Percentiles rank a stretch among this genome's conserved stretches.
Evolutionary conservation across 441 rosid genomes (phyloP).

Genomic region (Populus hybrid): DNA sequence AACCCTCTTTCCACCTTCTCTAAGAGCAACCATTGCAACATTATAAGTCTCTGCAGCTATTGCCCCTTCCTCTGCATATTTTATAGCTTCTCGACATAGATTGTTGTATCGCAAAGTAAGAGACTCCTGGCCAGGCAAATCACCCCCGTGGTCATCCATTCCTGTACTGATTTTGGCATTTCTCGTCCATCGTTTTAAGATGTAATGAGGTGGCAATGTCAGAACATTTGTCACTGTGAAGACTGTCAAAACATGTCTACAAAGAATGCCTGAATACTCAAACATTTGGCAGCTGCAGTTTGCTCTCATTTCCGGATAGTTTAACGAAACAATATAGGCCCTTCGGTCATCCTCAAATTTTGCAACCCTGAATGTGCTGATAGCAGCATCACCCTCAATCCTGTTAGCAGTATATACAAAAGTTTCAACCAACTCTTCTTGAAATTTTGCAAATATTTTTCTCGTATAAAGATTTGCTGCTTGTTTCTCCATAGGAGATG

Average conservation of each 20-base stretch:
- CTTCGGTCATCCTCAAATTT: constrained; percentile 87
- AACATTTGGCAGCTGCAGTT: constrained; percentile 97
- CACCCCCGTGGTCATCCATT: constrained; percentile 50
- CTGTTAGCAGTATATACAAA: constrained; percentile 85
- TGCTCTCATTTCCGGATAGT: constrained; percentile 77
- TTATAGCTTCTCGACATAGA: constrained; percentile 79
- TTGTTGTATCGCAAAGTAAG: constrained; percentile 60
- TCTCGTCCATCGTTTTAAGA: constrained; percentile 87
- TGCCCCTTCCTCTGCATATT: constrained; percentile 91
- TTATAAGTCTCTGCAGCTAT: constrained; percentile 63
- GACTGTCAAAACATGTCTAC: constrained; percentile 94
- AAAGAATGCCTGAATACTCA: constrained; percentile 82
- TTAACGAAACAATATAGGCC: constrained; percentile 69
- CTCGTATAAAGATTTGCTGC: constrained; percentile 76
- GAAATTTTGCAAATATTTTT: constrained; percentile 82
- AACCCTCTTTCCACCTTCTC: constrained; percentile 72
- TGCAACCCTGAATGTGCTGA: constrained; percentile 82
- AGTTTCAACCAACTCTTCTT: constrained; percentile 96
- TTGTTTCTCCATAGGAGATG: constrained; percentile 98
- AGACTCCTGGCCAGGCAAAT: constrained; percentile 52
- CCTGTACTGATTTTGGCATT: constrained; percentile 64
- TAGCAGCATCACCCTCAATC: constrained; percentile 64
- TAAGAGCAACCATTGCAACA: constrained; percentile 58
- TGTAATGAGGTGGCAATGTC: constrained; percentile 75
- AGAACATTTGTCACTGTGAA: constrained; percentile 95